Evolutionary conservation across 2,329 filamentous ascomycete genomes (phyloP).

Genomic region (Hypoxylon rubiginosum): DNA sequence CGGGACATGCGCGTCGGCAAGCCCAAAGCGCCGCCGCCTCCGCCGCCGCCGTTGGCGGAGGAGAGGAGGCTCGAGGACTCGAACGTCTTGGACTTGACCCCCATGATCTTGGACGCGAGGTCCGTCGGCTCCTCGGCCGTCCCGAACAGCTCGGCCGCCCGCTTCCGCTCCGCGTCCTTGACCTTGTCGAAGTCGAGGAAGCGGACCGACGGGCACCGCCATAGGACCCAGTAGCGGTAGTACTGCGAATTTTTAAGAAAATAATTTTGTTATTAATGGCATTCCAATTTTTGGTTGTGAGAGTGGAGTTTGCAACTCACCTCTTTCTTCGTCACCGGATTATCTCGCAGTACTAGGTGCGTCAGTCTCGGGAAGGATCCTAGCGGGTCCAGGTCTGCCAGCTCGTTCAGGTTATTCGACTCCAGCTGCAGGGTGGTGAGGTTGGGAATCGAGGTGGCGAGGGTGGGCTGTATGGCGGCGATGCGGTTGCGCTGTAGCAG

Average conservation of each 20-base stretch:
- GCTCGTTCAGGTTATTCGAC: slow-evolving; percentile 83
- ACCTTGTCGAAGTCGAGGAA: slow-evolving; percentile 96
- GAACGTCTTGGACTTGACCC: slow-evolving; percentile 83
- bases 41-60: slow-evolving; percentile 58
- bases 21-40: slow-evolving; percentile 56
- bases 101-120: slow-evolving; percentile 86
- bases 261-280: neutral
- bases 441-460: slow-evolving; percentile 83
- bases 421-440: slow-evolving; percentile 86
- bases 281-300: neutral
- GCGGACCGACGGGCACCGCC: slow-evolving; percentile 84
- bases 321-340: slow-evolving; percentile 93
- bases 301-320: slow-evolving; percentile 63
- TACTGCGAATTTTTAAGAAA: slow-evolving; percentile 68
- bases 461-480: slow-evolving; percentile 79
- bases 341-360: slow-evolving; percentile 85
- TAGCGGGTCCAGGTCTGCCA: slow-evolving; percentile 90
- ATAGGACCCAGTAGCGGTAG: slow-evolving; percentile 93
- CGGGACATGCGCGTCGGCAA: slow-evolving; percentile 76
- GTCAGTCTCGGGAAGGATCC: slow-evolving; percentile 76
- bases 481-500: slow-evolving; percentile 92
- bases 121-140: slow-evolving; percentile 82
- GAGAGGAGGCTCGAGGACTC: slow-evolving; percentile 63
- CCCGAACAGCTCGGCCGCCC: slow-evolving; percentile 86
- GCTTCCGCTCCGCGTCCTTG: slow-evolving; percentile 83